Conservation (phyloP, 192 early-diverging fungal species). For the Jimgerdemannia flammicorona region DNA sequence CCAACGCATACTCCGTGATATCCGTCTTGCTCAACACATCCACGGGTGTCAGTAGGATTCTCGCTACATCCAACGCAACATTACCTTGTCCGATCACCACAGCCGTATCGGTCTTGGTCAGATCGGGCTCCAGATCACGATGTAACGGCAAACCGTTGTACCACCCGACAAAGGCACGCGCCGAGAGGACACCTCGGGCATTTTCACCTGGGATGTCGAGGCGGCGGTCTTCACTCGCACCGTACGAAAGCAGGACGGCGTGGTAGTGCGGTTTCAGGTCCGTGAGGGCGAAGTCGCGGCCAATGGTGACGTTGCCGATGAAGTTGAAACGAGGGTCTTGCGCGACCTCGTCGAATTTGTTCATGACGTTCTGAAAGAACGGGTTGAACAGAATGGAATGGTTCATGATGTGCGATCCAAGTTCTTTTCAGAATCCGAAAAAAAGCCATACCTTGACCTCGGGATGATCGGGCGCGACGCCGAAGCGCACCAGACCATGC, state of each 20-base stretch:
- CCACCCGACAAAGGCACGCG: slow-evolving; percentile 89
- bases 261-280: slow-evolving; percentile 63
- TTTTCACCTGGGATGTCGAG: slow-evolving; percentile 72
- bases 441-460: slow-evolving; percentile 79
- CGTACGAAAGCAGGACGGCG: slow-evolving; percentile 81
- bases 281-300: slow-evolving; percentile 39
- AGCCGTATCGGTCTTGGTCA: slow-evolving; percentile 64
- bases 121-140: slow-evolving; percentile 55
- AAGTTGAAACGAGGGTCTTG: slow-evolving; percentile 65
- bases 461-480: slow-evolving; percentile 95
- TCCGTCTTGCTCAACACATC: slow-evolving; percentile 81
- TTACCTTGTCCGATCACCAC: slow-evolving; percentile 93
- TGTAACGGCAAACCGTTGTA: slow-evolving; percentile 87
- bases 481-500: slow-evolving; percentile 88
- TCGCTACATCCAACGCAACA: slow-evolving; percentile 88
- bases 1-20: slow-evolving; percentile 73
- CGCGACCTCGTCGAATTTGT: slow-evolving; percentile 81
- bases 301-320: slow-evolving; percentile 77
- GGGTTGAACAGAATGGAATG: not conserved
- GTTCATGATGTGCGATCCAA: slow-evolving; percentile 1
- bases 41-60: slow-evolving; percentile 74
- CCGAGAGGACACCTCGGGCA: slow-evolving; percentile 61
- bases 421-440: not conserved
- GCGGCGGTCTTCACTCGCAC: slow-evolving; percentile 68
- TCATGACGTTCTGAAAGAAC: slow-evolving; percentile 66